Base-by-base conservation (phyloP, 306 rosid species). In the Ormosia semicastrata region DNA sequence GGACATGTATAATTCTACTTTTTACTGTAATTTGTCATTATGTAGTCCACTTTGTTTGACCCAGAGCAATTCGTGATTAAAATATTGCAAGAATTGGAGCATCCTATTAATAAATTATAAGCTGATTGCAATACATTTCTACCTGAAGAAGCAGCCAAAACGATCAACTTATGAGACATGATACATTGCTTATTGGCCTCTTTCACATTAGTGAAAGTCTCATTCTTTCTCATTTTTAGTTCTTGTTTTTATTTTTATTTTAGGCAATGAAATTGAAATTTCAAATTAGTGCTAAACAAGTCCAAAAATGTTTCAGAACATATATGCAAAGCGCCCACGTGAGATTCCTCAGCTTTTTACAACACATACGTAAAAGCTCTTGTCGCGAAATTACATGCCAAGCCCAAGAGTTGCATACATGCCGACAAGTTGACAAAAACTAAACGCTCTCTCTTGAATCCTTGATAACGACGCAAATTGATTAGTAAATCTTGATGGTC, bases 401-500 rank as follows among this genome's bases (percentile, higher is more conserved):
- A 81, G 79, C 24, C 24, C 24, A 24, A 85, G 79, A 79, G 84
- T 24, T 24, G 81, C 74, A 84, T 79, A 85, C 85, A 69, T 85
- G 76, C 85, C 83, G 85, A 85, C 88, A 81, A 39, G 85, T 85
- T 85, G 88, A 81, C 88, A 77, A 81, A 63, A 15, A 56, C 72
- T 84, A 85, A 85, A 76, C 83, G 57, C 83, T 64, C 76, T 53
- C 80, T 71, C 52, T 24, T 1, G 24, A 34, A 66, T 73, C 65
- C 69, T 67, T 75, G 85, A 85, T 81, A 81, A 81, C 67, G 83
- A 76, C 83, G 60, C 77, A 64, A 83, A 73, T 66, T 52, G 69
- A 84, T 37, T 46, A 79, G 77, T 84, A 73, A 66, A 66, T 24
- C 47, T 74, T 57, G 15, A 30, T 47, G 30, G 53, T 73, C 84